These are phyloP conservation scores for Blakeslea trispora DNA, from an alignment of 371 early-diverging fungal genomes.

Conservation along the genomic window DNA sequence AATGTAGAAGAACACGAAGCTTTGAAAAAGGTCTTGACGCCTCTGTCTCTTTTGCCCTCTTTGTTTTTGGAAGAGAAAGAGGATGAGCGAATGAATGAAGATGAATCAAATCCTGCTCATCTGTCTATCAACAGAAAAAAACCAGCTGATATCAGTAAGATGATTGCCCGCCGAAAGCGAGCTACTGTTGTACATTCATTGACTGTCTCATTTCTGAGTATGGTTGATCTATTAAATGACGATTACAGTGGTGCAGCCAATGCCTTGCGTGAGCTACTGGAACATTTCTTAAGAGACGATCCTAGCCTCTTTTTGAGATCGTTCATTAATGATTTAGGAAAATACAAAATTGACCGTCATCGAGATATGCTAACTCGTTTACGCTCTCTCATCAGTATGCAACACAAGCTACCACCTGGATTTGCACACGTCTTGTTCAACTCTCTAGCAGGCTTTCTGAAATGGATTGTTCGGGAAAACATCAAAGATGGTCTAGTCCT, in stretches of 20 bases:
- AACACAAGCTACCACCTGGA: slow-evolving; percentile 57
- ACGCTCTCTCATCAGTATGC: slow-evolving; percentile 50
- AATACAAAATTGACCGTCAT: slow-evolving; percentile 39
- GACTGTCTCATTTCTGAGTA: slow-evolving; percentile 47
- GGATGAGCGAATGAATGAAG: slow-evolving; percentile 38
- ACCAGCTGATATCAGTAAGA: slow-evolving; percentile 26
- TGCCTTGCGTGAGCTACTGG: slow-evolving; percentile 48
- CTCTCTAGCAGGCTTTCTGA: slow-evolving; percentile 65
- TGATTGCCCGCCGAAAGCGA: slow-evolving; percentile 40
- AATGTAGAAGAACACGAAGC: slow-evolving; percentile 55
- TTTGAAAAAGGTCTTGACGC: slow-evolving; percentile 51
- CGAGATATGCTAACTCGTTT: slow-evolving; percentile 50
- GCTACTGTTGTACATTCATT: slow-evolving; percentile 52
- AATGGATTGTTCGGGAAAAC: slow-evolving; percentile 57
- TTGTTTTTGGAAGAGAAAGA: slow-evolving; percentile 57
- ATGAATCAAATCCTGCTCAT: slow-evolving; percentile 7
- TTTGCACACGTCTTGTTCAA: slow-evolving; percentile 63
- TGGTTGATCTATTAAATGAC: slow-evolving; percentile 60
- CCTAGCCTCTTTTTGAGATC: slow-evolving; percentile 59
- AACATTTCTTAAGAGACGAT: slow-evolving; percentile 59
- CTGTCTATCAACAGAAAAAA: slow-evolving; percentile 13
- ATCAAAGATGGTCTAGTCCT: slow-evolving; percentile 44
- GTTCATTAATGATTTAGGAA: slow-evolving; percentile 57
- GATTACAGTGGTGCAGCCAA: slow-evolving; percentile 49
- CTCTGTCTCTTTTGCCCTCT: slow-evolving; percentile 54